Evolutionary conservation across 1,284 basidiomycete species (phyloP), one percentile per base, ranked within the genome.

Genomic region (Sporisorium sorghi): DNA sequence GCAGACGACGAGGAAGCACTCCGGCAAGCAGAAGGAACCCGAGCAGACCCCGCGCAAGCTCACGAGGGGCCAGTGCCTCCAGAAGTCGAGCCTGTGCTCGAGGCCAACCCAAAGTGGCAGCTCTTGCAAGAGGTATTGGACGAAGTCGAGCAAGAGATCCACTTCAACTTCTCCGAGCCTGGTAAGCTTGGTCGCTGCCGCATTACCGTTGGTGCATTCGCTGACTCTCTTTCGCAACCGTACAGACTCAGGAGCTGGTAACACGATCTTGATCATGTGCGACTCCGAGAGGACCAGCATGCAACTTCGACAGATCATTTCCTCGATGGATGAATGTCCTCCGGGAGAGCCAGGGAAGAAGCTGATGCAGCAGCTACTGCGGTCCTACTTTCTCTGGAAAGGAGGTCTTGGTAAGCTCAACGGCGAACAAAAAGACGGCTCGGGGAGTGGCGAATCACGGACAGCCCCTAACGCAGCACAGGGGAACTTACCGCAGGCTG

Each of bases 81-180:
- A 10, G 91, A 90, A 0, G 91, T 97, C 81, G 90, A 93, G 42
- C 92, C 93, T 0, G 89, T 94, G 0, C 87, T 99, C 19, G 96
- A 99, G 84, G 95, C 97, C 83, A 88, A 93, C 40, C 96, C 96
- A 0, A 99, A 99, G 83, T 99, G 97, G 96, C 88, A 88, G 54
- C 85, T 97, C 4, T 86, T 99, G 4, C 89, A 90, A 0, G 92
- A 94, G 14, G 89, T 97, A 0, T 84, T 99, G 50, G 89, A 93
- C 69, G 97, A 99, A 86, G 92, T 95, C 6, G 97, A 99, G 85
- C 90, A 91, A 67, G 92, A 94, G 76, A 92, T 94, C 53, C 77
- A 89, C 50, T 73, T 87, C 86, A 47, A 85, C 85, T 75, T 86
- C 69, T 80, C 83, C 8, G 75, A 76, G 49, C 51, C 73, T 10